Evolutionary conservation across 2,329 filamentous ascomycete species (phyloP).

Genomic region (Alternaria gansuensis): DNA sequence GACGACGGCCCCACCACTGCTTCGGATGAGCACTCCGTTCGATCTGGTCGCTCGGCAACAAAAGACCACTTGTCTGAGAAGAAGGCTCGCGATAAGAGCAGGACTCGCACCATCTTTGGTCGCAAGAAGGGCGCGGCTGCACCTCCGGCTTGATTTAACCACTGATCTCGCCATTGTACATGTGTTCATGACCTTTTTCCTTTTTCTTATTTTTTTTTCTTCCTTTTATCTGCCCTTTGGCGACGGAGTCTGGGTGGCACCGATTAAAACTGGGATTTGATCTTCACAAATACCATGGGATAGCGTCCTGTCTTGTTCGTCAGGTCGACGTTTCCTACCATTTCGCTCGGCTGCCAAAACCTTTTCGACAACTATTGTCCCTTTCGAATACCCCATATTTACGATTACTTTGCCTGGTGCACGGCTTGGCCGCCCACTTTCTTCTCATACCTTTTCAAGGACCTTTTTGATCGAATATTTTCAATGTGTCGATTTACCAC

Average conservation of each 20-base stretch:
- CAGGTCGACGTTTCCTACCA: neutral
- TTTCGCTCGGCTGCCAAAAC: constrained; percentile 20
- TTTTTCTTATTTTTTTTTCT: constrained; percentile 28
- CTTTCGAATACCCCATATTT: constrained; percentile 25
- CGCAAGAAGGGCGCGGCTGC: constrained; percentile 60
- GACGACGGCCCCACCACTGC: constrained; percentile 58
- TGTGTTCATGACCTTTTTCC: constrained; percentile 47
- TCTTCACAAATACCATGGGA: no score
- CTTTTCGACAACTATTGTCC: neutral
- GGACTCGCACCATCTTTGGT: constrained; percentile 76
- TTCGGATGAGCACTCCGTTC: constrained; percentile 55
- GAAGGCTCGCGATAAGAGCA: constrained; percentile 78
- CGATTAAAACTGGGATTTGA: neutral
- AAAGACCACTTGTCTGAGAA: constrained; percentile 58
- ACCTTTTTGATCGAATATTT: constrained; percentile 15
- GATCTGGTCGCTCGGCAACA: constrained; percentile 57
- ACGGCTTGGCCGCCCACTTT: constrained; percentile 28
- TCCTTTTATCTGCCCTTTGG: constrained; percentile 32
- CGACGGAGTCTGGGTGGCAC: constrained; percentile 45
- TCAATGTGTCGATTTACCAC: constrained; percentile 22
- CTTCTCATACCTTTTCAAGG: neutral
- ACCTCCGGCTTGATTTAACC: constrained; percentile 23
- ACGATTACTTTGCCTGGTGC: constrained; percentile 43
- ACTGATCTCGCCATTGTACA: constrained; percentile 35
- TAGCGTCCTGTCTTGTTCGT: no score